These are phyloP conservation scores for Atkinsonella texensis DNA, from an alignment of 2,329 filamentous ascomycete genomes.

Conservation along the genomic window DNA sequence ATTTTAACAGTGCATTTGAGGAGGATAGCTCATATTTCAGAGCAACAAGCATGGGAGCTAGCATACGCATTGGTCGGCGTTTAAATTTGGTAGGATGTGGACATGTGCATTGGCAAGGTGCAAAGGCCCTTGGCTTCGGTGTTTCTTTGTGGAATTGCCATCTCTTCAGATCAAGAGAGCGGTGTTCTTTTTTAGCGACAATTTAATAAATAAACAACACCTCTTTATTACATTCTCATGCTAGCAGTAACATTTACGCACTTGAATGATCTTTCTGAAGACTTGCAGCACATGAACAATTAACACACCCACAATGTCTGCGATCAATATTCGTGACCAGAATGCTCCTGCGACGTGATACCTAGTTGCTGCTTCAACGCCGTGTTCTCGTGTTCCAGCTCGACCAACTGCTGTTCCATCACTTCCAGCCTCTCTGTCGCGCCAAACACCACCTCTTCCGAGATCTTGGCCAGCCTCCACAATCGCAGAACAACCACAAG, in stretches of 20 bases:
- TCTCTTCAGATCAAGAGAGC: neutral
- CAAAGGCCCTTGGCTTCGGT: neutral
- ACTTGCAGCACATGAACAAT: no score
- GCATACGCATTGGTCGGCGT: slow-evolving; percentile 26
- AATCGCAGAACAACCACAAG: slow-evolving; percentile 55
- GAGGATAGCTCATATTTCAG: slow-evolving; percentile 17
- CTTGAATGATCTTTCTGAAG: no score
- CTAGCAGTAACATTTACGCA: neutral
- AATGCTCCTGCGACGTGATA: slow-evolving; percentile 9
- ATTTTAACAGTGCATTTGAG: slow-evolving; percentile 8
- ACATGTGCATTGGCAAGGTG: slow-evolving; percentile 11
- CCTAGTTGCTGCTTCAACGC: slow-evolving; percentile 12
- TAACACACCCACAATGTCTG: no score
- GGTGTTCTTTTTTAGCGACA: neutral
- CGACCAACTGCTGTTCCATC: slow-evolving; percentile 38
- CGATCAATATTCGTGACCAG: slow-evolving; percentile 6
- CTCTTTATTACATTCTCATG: neutral
- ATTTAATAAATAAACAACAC: neutral
- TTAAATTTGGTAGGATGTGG: slow-evolving; percentile 18
- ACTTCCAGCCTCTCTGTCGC: slow-evolving; percentile 50
- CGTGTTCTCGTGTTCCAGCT: slow-evolving; percentile 36
- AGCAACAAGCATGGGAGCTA: slow-evolving; percentile 23
- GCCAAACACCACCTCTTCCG: slow-evolving; percentile 54
- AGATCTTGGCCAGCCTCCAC: slow-evolving; percentile 59
- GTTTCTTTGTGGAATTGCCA: neutral